These are phyloP conservation scores for Berkeleyomyces basicola DNA, from an alignment of 2,329 filamentous ascomycete species.

Conservation along the genomic window DNA sequence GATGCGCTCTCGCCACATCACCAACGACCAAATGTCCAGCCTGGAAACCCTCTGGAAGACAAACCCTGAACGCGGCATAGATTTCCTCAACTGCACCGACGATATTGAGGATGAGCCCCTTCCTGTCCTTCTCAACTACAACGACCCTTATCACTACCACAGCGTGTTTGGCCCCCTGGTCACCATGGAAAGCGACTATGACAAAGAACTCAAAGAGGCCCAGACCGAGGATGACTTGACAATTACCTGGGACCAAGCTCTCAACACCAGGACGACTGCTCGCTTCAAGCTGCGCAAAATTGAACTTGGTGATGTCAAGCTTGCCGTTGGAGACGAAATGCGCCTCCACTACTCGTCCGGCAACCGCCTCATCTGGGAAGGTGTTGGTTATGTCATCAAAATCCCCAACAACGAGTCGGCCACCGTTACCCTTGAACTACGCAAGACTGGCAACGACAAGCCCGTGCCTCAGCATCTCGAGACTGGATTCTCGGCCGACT, in stretches of 20 bases:
- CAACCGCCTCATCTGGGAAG: conserved; percentile 86
- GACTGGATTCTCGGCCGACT: conserved; percentile 95
- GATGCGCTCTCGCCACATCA: conserved; percentile 81
- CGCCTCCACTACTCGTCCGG: conserved; percentile 78
- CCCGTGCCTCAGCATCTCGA: conserved; percentile 90
- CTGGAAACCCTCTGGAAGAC: conserved; percentile 98
- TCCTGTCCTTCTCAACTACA: conserved; percentile 82
- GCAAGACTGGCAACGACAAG: conserved; percentile 90
- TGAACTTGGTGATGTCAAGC: conserved; percentile 91
- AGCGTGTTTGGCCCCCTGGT: conserved; percentile 96
- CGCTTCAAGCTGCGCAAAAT: conserved; percentile 95
- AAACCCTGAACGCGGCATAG: conserved; percentile 71
- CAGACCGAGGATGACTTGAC: conserved; percentile 93
- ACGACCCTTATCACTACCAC: conserved; percentile 96
- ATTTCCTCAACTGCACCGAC: conserved; percentile 50
- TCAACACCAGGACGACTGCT: conserved; percentile 94
- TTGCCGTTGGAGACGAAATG: conserved; percentile 98
- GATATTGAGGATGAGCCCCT: conserved; percentile 81
- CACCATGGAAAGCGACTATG: conserved; percentile 98
- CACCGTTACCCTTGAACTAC: conserved; percentile 86
- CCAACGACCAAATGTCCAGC: conserved; percentile 87
- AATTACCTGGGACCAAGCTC: conserved; percentile 83
- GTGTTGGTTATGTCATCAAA: conserved; percentile 97
- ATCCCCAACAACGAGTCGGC: conserved; percentile 99
- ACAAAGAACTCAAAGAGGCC: conserved; percentile 95